Base-by-base conservation (phyloP, 257 asterid species). In the Capsicum chinense region DNA sequence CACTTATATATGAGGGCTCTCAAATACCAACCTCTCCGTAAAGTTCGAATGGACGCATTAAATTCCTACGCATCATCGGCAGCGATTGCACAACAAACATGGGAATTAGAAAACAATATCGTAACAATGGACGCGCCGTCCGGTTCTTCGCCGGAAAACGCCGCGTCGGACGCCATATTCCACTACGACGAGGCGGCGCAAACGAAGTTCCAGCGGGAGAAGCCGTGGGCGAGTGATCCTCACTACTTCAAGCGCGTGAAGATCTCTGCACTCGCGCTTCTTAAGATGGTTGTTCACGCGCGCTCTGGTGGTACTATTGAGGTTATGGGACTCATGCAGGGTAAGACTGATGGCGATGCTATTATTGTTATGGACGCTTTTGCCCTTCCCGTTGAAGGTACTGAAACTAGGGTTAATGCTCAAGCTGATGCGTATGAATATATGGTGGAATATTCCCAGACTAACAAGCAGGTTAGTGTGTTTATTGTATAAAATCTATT, bases 301-400 rank as follows among this genome's bases (percentile, higher is more conserved):
- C 99, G 99, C 86, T 95, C 99, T 57, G 98, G 99, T 4, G 99
- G 98, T 37, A 97, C 97, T 26, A 97, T 97, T 73, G 99, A 97
- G 88, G 95, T 97, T 82, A 95, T 97, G 99, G 99, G 99, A 6
- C 95, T 97, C 15, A 97, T 97, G 98, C 99, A 95, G 89, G 99
- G 99, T 17, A 97, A 97, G 86, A 95, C 97, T 21, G 98, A 97
- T 68, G 98, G 98, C 8, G 99, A 97, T 84, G 90, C 98, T 52
- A 93, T 97, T 64, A 93, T 97, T 83, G 98, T 97, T 37, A 95
- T 95, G 97, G 99, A 97, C 91, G 99, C 98, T 80, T 97, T 97
- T 87, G 99, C 99, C 89, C 97, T 97, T 1, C 99, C 99, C 17
- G 99, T 97, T 16, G 99, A 97, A 89, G 99, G 99, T 8, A 97